phyloP scores from a whole-genome alignment of 108 stramenopile species.

The Craspedostauros australis region DNA sequence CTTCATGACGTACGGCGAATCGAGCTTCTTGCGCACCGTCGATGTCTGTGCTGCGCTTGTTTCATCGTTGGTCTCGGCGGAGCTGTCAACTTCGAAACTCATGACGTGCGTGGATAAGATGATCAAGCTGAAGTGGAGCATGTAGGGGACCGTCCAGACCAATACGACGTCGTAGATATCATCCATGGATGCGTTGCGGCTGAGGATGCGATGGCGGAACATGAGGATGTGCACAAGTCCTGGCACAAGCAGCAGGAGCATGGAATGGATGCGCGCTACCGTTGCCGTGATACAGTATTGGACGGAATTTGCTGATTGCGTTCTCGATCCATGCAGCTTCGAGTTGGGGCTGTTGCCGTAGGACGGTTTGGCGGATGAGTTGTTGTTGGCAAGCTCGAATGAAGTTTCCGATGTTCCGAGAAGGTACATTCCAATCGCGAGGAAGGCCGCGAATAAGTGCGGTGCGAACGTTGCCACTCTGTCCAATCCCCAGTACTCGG shows the following conservation, averaged over 20 bases:
- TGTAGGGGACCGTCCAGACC: constrained; percentile 53
- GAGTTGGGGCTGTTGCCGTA: constrained; percentile 10
- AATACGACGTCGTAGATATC: constrained; percentile 55
- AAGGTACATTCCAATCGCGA: constrained; percentile 39
- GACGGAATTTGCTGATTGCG: constrained; percentile 1
- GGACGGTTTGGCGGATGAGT: constrained; percentile 7
- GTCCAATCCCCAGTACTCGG: constrained; percentile 43
- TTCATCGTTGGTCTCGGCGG: constrained; percentile 24
- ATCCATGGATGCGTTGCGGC: constrained; percentile 49
- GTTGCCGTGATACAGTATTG: constrained; percentile 18
- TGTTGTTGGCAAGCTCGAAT: background rate
- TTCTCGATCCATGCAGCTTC: background rate
- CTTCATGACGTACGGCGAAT: constrained; percentile 25
- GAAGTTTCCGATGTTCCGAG: constrained; percentile 29
- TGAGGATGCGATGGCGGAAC: constrained; percentile 49
- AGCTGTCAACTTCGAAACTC: background rate
- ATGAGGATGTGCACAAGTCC: constrained; percentile 39
- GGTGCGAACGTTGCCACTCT: constrained; percentile 33
- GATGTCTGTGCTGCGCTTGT: no score
- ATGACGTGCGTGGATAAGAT: background rate
- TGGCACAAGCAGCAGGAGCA: constrained; percentile 53
- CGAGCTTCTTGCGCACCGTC: no score
- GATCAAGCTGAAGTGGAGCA: constrained; percentile 48
- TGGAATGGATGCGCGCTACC: constrained; percentile 36
- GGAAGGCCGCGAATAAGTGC: constrained; percentile 42